Base-by-base conservation (phyloP, 257 asterid species). In the Striga asiatica region DNA sequence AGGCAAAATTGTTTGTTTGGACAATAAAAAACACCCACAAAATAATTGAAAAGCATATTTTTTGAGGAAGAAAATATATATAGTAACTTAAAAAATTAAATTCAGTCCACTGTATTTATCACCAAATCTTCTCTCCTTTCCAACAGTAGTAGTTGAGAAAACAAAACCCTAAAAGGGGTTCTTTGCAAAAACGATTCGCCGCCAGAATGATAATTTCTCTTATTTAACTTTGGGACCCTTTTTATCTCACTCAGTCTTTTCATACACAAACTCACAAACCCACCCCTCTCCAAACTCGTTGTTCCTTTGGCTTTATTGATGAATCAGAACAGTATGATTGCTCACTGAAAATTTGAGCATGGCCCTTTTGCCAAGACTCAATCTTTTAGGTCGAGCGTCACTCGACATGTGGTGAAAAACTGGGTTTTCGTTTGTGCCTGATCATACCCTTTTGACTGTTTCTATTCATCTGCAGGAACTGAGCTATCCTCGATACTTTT, bases 121-220 rank as follows among this genome's bases (percentile, higher is more conserved):
- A n/a, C 61, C 62, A 46, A 60, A 12, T 35, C 60, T 48, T 21
- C 56, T 28, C 66, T 20, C 54, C 3, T 5, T 14, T 19, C 39
- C 58, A 19, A 29, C 64, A 51, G 64, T 14, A 53, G 58, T 68
- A 72, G 80, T 66, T 68, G 74, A 48, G 62, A 72, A 37, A 72
- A 61, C 79, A 72, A 78, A 86, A 86, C 94, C 96, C 94, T 81
- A 75, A 76, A 66, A 60, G 64, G 88, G 88, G 74, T 82, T 81
- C 84, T 69, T 64, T 71, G 85, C 72, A 47, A 69, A 75, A 77
- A 70, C 75, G 62, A 78, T 75, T 81, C 81, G 96, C 96, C 94
- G 96, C 94, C 88, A 76, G 73, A 65, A 71, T 77, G 74, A 75
- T 75, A 72, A 43, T 59, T 47, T 50, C 37, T 51, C 66, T 29